A percentile compares a stretch with the other conserved stretches of the same genome.
phyloP scores from a whole-genome alignment of 2,329 filamentous ascomycete genomes.

The Hansfordia pulvinata region DNA sequence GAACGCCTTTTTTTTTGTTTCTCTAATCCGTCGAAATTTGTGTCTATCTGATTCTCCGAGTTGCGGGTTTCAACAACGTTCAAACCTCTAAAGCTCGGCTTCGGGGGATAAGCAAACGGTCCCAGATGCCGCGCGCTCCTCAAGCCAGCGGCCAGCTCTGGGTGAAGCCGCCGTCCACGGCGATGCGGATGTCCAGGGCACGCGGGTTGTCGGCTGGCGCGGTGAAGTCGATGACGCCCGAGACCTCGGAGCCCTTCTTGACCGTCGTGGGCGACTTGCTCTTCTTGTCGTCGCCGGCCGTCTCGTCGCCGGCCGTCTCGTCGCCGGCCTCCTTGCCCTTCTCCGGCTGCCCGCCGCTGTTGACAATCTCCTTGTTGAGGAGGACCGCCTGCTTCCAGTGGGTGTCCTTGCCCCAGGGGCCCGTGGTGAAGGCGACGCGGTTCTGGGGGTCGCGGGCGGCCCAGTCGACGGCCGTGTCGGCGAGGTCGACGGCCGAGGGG shows the following conservation, averaged over 20 bases:
- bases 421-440: conserved; percentile 77
- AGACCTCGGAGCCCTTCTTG: conserved; percentile 42
- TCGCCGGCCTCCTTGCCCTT: conserved; percentile 22
- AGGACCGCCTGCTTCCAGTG: conserved; percentile 86
- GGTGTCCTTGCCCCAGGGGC: conserved; percentile 61
- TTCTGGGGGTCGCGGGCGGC: conserved; percentile 18
- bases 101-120: too few relatives aligned
- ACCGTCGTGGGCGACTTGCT: too few relatives aligned
- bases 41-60: too few relatives aligned
- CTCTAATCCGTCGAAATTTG: too few relatives aligned
- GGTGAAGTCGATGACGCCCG: conserved; percentile 56
- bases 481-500: conserved; percentile 30
- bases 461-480: conserved; percentile 48
- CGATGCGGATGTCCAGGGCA: conserved; percentile 49
- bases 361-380: conserved; percentile 50
- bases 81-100: too few relatives aligned
- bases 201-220: conserved; percentile 58
- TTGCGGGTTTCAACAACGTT: too few relatives aligned
- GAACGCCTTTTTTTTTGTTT: too few relatives aligned
- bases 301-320: conserved; percentile 28
- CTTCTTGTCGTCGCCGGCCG: conserved; percentile 42
- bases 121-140: too few relatives aligned
- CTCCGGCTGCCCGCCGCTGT: conserved; percentile 3
- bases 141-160: conserved; percentile 31
- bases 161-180: conserved; percentile 40